Evolutionary conservation across 768 basidiomycete species (phyloP).

Genomic region (Cystobasidium tubakii): DNA sequence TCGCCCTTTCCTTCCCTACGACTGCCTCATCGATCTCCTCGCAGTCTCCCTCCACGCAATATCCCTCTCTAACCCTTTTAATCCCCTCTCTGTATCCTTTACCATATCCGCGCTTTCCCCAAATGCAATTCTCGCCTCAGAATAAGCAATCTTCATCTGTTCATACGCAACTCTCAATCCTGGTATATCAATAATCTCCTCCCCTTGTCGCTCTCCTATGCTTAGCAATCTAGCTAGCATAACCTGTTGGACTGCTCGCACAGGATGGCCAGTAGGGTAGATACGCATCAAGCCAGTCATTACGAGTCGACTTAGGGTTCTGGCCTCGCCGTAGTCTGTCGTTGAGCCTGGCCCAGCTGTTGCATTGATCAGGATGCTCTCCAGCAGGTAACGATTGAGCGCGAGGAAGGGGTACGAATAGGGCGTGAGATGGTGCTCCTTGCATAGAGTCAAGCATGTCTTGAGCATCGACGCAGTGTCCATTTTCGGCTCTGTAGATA

Average conservation of each 20-base stretch:
- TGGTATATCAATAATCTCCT: background rate
- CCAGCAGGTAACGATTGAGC: background rate
- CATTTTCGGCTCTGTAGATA: background rate
- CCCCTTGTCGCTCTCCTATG: background rate
- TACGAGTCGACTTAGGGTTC: background rate
- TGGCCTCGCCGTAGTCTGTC: constrained; percentile 6
- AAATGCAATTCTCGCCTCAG: constrained; percentile 22
- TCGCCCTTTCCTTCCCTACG: background rate
- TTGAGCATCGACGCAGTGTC: background rate
- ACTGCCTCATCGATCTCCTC: background rate
- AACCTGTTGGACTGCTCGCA: constrained; percentile 23
- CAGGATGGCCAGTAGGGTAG: constrained; percentile 15
- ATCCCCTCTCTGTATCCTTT: background rate
- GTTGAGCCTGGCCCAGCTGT: background rate
- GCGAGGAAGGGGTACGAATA: constrained; percentile 21
- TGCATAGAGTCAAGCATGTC: background rate
- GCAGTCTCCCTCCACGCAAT: constrained; percentile 9
- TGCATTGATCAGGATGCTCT: background rate
- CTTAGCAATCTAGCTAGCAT: constrained; percentile 10
- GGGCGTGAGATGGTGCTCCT: background rate
- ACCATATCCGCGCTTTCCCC: background rate
- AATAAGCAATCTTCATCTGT: background rate
- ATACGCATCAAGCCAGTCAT: constrained; percentile 1
- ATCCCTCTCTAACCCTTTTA: background rate
- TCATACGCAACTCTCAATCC: constrained; percentile 8